A percentile compares a stretch with the other conserved stretches of the same genome.
Evolutionary conservation across 2,329 filamentous ascomycete genomes (phyloP).

Genomic region (Trichoderma citrinoviride): DNA sequence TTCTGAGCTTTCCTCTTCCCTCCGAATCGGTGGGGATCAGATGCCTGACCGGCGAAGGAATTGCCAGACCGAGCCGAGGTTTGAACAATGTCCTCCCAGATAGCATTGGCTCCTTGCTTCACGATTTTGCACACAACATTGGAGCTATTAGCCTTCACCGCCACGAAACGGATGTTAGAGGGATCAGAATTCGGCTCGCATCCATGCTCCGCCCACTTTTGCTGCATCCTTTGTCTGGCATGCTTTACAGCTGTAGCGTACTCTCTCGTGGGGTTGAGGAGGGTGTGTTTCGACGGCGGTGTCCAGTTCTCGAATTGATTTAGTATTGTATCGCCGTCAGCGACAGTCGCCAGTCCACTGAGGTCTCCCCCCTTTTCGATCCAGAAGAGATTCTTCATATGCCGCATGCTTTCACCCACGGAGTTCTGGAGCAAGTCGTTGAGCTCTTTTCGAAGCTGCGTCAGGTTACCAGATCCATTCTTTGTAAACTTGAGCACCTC

Average conservation of each 20-base stretch:
- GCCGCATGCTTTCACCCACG: neutral
- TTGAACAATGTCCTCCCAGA: neutral
- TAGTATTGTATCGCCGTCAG: neutral
- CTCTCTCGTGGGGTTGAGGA: neutral
- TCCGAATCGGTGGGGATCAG: neutral
- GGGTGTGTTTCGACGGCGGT: neutral
- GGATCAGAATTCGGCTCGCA: neutral
- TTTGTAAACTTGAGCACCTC: neutral
- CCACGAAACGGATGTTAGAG: neutral
- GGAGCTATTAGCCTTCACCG: neutral
- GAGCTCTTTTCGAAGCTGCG: neutral
- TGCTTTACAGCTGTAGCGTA: neutral
- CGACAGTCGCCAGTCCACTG: neutral
- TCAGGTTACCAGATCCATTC: neutral
- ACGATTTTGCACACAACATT: neutral
- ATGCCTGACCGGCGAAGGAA: no score
- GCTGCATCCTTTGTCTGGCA: neutral
- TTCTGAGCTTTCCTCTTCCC: neutral
- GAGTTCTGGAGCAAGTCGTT: neutral
- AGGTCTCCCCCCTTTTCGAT: neutral
- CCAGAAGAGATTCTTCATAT: neutral
- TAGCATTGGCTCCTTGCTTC: neutral
- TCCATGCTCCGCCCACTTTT: neutral
- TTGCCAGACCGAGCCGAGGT: neutral
- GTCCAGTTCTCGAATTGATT: neutral